Percentiles rank a stretch among this genome's conserved stretches.
These are phyloP conservation scores for Monotropa hypopitys DNA, from an alignment of 179 eudicot species.

Conservation along the genomic window DNA sequence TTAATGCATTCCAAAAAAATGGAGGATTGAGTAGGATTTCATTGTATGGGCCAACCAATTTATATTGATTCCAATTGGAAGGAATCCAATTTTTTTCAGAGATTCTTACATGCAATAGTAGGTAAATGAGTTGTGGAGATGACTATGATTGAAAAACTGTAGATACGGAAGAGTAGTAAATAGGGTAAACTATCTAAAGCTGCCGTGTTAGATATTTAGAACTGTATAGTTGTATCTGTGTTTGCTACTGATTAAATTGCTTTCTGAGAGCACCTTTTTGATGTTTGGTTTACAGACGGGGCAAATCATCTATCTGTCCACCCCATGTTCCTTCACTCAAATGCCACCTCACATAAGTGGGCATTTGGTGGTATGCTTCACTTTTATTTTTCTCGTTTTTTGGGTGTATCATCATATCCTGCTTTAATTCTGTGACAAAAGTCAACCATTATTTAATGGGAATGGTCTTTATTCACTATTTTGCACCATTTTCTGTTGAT, in stretches of 20 bases:
- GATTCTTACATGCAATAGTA: not conserved
- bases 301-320: slow-evolving; percentile 57
- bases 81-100: not conserved
- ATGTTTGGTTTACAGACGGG: slow-evolving; percentile 8
- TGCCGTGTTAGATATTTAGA: not conserved
- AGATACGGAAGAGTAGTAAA: not conserved
- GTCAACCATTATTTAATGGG: not conserved
- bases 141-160: not conserved
- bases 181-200: not conserved
- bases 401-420: too few species aligned
- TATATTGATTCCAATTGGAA: not conserved
- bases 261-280: not conserved
- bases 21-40: not conserved
- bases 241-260: not conserved
- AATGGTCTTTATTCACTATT: not conserved
- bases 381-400: too few species aligned
- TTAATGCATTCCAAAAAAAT: not conserved
- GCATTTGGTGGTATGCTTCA: slow-evolving; percentile 74
- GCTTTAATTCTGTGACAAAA: not conserved
- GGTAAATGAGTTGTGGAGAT: not conserved
- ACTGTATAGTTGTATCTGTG: not conserved
- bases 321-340: slow-evolving; percentile 86
- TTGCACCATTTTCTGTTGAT: not conserved
- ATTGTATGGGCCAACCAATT: not conserved
- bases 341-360: slow-evolving; percentile 98